A percentile compares a stretch with the other conserved stretches of the same genome.
phyloP scores from a whole-genome alignment of 495 filamentous ascomycete genomes.

The Podospora conica region DNA sequence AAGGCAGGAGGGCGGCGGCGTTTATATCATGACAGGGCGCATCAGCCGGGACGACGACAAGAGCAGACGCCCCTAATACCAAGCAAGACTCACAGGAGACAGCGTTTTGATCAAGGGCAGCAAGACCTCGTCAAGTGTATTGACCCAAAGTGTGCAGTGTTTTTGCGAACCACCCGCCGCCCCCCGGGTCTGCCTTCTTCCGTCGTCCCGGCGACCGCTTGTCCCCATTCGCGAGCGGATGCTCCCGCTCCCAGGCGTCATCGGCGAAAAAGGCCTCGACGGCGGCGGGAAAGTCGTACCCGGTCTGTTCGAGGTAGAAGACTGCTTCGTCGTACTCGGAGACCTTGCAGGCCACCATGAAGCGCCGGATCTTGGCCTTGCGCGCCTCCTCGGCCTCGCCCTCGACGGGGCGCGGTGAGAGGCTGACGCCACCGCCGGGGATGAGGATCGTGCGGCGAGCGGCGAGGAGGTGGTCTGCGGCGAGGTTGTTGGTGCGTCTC shows the following conservation, averaged over 20 bases:
- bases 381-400: constrained; percentile 62
- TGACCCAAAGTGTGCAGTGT: neutral
- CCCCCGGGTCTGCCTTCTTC: neutral
- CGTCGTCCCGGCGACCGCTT: neutral
- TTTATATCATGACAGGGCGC: neutral
- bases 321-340: constrained; percentile 67
- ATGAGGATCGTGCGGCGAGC: constrained; percentile 62
- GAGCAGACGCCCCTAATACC: neutral
- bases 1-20: neutral
- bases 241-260: constrained; percentile 63
- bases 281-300: constrained; percentile 58
- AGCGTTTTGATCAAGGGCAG: neutral
- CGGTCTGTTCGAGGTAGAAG: constrained; percentile 59
- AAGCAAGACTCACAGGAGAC: too few relatives aligned
- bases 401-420: constrained; percentile 60
- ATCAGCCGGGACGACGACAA: neutral
- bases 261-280: constrained; percentile 57
- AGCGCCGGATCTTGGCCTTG: constrained; percentile 60
- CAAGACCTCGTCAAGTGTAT: too few relatives aligned
- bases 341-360: constrained; percentile 66
- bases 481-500: constrained; percentile 55
- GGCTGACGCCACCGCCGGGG: constrained; percentile 55
- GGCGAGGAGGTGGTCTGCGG: constrained; percentile 56
- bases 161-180: neutral
- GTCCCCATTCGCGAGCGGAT: constrained; percentile 46